Conservation (phyloP, 1,284 basidiomycete species). For the Ceratobasidium papillatum region DNA sequence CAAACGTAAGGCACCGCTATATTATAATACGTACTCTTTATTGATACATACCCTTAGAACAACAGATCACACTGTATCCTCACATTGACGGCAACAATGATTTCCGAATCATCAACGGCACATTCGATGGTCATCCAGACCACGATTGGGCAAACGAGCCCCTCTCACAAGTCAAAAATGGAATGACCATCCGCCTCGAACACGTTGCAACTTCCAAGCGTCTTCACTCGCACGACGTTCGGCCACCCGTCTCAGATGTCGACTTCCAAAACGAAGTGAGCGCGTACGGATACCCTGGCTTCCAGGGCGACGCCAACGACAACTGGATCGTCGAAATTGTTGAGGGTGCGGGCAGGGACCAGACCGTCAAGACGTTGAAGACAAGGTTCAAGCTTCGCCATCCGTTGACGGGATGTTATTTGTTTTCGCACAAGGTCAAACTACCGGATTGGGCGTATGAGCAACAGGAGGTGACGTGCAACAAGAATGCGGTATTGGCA, state of each 20-base stretch:
- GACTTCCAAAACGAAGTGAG: constrained; percentile 99
- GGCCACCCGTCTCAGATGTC: constrained; percentile 96
- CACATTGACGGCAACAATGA: constrained; percentile 93
- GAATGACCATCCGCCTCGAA: constrained; percentile 81
- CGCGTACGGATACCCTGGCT: constrained; percentile 90
- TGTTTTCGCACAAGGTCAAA: constrained; percentile 98
- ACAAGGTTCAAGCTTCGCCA: constrained; percentile 89
- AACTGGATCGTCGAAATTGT: constrained; percentile 95
- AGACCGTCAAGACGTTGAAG: constrained; percentile 80
- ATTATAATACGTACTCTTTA: neutral
- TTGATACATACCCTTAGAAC: constrained; percentile 63
- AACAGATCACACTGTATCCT: constrained; percentile 98
- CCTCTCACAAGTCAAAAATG: constrained; percentile 71
- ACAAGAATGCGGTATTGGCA: constrained; percentile 90
- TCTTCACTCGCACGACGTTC: constrained; percentile 93
- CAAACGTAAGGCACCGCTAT: constrained; percentile 65
- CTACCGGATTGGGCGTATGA: constrained; percentile 98
- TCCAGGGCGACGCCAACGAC: constrained; percentile 89
- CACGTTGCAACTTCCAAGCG: constrained; percentile 86
- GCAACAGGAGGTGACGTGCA: constrained; percentile 98
- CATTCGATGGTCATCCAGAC: constrained; percentile 58
- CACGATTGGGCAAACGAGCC: constrained; percentile 67
- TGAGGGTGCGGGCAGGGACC: constrained; percentile 70
- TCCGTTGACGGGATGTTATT: constrained; percentile 88
- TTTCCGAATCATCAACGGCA: constrained; percentile 83